phyloP scores from a whole-genome alignment of 2,329 filamentous ascomycete species.

The Botrytis pseudocinerea region DNA sequence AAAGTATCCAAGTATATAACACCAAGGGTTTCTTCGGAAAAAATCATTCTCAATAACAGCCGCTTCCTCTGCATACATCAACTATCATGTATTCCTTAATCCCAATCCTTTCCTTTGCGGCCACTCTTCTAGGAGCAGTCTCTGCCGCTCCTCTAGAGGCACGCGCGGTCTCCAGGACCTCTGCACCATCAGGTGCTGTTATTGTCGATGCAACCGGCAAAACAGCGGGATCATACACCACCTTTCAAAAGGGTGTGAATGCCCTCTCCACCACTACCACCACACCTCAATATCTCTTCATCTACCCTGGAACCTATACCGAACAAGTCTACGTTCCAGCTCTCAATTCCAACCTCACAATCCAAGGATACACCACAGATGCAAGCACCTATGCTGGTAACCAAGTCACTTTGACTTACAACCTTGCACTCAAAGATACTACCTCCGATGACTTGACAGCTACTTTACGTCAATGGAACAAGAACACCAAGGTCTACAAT shows the following conservation, averaged over 20 bases:
- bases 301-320: constrained; percentile 55
- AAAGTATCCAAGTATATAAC: constrained; percentile 4
- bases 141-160: constrained; percentile 13
- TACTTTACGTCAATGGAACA: constrained; percentile 40
- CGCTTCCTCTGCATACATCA: neutral
- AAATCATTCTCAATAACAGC: neutral
- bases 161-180: constrained; percentile 39
- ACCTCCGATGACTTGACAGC: constrained; percentile 46
- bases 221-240: constrained; percentile 27
- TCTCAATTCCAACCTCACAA: constrained; percentile 49
- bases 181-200: constrained; percentile 48
- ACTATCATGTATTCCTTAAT: constrained; percentile 10
- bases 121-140: neutral
- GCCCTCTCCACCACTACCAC: constrained; percentile 48
- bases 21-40: neutral
- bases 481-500: constrained; percentile 58
- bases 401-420: constrained; percentile 48
- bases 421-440: constrained; percentile 44
- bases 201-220: constrained; percentile 47
- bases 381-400: constrained; percentile 50
- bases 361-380: constrained; percentile 55
- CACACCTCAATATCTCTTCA: constrained; percentile 54
- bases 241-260: constrained; percentile 30
- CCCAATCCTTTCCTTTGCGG: constrained; percentile 9
- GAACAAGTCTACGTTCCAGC: constrained; percentile 57